phyloP scores from a whole-genome alignment of 2,329 filamentous ascomycete species.

The Penicillium nordicum region DNA sequence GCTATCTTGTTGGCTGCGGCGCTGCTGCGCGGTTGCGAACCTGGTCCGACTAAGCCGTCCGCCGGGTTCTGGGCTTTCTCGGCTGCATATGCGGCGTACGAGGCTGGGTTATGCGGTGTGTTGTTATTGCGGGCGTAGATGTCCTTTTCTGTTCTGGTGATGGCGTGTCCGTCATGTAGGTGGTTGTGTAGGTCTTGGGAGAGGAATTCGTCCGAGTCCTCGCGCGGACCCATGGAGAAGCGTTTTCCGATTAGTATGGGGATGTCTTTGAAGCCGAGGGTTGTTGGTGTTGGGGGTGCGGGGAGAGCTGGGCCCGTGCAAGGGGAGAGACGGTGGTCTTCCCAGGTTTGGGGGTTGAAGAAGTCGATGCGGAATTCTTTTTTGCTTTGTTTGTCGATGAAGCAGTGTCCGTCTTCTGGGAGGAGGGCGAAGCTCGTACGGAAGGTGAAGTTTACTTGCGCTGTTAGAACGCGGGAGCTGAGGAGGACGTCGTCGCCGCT shows the following conservation, averaged over 20 bases:
- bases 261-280: slow-evolving; percentile 33
- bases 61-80: slow-evolving; percentile 26
- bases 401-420: slow-evolving; percentile 82
- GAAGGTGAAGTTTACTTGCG: slow-evolving; percentile 89
- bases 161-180: background rate
- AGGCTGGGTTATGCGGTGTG: slow-evolving; percentile 11
- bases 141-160: slow-evolving; percentile 13
- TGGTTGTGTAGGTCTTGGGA: slow-evolving; percentile 19
- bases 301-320: slow-evolving; percentile 69
- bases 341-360: slow-evolving; percentile 75
- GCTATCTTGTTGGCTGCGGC: slow-evolving; percentile 27
- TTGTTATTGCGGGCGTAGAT: background rate
- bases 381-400: slow-evolving; percentile 76
- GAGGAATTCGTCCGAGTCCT: slow-evolving; percentile 18
- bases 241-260: slow-evolving; percentile 38
- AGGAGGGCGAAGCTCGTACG: slow-evolving; percentile 81
- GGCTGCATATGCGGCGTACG: slow-evolving; percentile 1
- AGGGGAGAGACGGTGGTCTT: slow-evolving; percentile 72
- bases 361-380: slow-evolving; percentile 82
- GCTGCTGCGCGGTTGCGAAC: slow-evolving; percentile 24
- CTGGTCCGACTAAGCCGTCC: slow-evolving; percentile 27
- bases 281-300: slow-evolving; percentile 42
- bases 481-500: slow-evolving; percentile 91
- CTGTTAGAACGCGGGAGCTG: slow-evolving; percentile 79
- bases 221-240: slow-evolving; percentile 29